Base-by-base conservation (phyloP, 768 basidiomycete genomes). In the Mycena polygramma region DNA sequence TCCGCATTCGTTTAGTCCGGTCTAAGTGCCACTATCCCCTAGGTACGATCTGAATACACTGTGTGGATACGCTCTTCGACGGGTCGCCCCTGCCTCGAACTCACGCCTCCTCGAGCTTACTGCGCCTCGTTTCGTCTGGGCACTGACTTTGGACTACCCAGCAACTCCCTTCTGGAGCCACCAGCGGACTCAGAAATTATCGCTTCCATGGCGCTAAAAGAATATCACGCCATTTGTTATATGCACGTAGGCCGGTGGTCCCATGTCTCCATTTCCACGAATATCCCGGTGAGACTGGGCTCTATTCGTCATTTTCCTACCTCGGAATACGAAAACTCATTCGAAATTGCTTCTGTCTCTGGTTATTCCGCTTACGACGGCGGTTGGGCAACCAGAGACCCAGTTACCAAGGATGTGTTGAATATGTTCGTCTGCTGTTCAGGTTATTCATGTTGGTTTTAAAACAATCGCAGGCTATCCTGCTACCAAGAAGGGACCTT, bases 51-150 rank as follows among this genome's bases (percentile, higher is more conserved):
- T 26, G 22, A 26, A 1, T 64, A 24, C 19, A 64, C 43, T 17
- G 8, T n/a, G 20, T 64, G 63, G 63, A 30, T 64, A 43, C 52
- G 63, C 7, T 41, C 26, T 8, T 54, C 52, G 35, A 46, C 63
- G 1, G 41, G 39, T 17, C 39, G 6, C 14, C 39, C 55, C 10
- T 46, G 9, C 26, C 20, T 55, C 36, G 63, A 64, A 20, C 52
- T 64, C 26, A 20, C 41, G 19, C 37, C 36, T 0, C 48, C 51
- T 24, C 36, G 53, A 7, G 43, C 39, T 39, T 7, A 8, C 15
- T 17, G 10, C 15, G 43, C 15, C 4, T 17, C 15, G 4, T 45
- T 11, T 17, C 7, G 10, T 45, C 4, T 45, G 4, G 15, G 43
- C 43, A 4, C 4, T 19, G 43, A n/a, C n/a, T n/a, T 45, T 9